phyloP scores from a whole-genome alignment of 1,139 yeast genomes.

The Arxiozyma slooffiae region DNA sequence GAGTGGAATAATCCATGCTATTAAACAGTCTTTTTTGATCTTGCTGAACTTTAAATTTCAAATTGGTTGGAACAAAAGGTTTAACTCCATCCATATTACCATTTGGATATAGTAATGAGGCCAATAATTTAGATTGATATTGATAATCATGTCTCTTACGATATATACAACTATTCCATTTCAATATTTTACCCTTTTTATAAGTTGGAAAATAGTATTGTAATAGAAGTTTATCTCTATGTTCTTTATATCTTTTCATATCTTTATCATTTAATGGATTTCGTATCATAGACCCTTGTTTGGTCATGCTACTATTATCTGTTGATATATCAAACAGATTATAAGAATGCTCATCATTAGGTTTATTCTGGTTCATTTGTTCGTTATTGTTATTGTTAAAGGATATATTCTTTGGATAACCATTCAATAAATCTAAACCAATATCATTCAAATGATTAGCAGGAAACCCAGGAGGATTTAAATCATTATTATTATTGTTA shows the following conservation, averaged over 20 bases:
- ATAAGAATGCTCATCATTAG: neutral
- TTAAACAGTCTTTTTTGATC: conserved; percentile 26
- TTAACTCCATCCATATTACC: conserved; percentile 11
- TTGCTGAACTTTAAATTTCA: conserved; percentile 28
- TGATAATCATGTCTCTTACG: conserved; percentile 22
- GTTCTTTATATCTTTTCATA: conserved; percentile 15
- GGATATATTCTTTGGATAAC: neutral
- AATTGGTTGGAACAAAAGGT: conserved; percentile 24
- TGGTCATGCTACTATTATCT: neutral
- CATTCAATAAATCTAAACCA: neutral
- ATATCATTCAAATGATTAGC: neutral
- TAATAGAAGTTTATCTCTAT: conserved; percentile 20
- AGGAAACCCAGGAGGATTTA: neutral
- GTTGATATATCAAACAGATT: neutral
- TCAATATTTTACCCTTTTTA: conserved; percentile 24
- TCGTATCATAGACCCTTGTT: neutral
- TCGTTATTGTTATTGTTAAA: neutral
- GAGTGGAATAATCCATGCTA: conserved; percentile 10
- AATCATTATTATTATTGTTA: neutral
- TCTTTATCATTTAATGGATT: conserved; percentile 7
- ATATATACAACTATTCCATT: conserved; percentile 28
- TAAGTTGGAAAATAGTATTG: conserved; percentile 28
- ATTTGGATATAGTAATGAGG: conserved; percentile 20
- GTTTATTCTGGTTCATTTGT: neutral
- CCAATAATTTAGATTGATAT: neutral